Evolutionary conservation across 441 rosid species (phyloP), one percentile per base, ranked within the genome.

Genomic region (Biscutella auriculata): DNA sequence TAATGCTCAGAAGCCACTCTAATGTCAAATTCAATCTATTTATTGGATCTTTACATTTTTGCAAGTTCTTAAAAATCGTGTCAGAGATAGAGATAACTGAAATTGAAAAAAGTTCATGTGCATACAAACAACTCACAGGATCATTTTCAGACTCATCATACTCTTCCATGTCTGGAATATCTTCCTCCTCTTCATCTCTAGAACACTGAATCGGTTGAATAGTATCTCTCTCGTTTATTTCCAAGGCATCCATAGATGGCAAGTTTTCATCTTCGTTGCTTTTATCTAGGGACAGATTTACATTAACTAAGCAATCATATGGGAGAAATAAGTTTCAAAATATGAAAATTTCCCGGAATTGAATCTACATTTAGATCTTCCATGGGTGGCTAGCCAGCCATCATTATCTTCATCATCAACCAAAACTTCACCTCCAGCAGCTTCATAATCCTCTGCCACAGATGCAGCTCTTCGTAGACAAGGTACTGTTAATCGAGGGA

Each of bases 311-410:
- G 23, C 23, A 15, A 27, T 25, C 29, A 39, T 56, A 48, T 39
- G 53, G 8, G 14, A 63, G 44, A 59, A 60, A 60, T 39, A 40
- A 25, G 39, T 28, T 30, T 49, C 3, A 1, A 14, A 12, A 58
- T 13, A 17, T 53, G n/a, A 42, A 27, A 63, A 51, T 49, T 46
- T 46, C 57, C 40, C 53, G 41, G 27, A 33, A 30, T 25, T 42
- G 44, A 37, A 11, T 32, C 8, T 47, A 87, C 97, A 96, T 87
- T 76, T 87, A 0, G 96, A 97, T 72, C 77, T 87, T 63, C 99
- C 99, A 63, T 93, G 97, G 30, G 99, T 93, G 1, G 99, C 99
- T 40, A 87, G 72, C 99, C 97, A 93, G 62, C 96, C 99, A 68
- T 93, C 97, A 70, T 85, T 75, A 60, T 93, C 97, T 76, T 93